Percentiles rank a stretch among this genome's conserved stretches.
Conservation (phyloP, 768 basidiomycete species). For the Trametopsis cervina region DNA sequence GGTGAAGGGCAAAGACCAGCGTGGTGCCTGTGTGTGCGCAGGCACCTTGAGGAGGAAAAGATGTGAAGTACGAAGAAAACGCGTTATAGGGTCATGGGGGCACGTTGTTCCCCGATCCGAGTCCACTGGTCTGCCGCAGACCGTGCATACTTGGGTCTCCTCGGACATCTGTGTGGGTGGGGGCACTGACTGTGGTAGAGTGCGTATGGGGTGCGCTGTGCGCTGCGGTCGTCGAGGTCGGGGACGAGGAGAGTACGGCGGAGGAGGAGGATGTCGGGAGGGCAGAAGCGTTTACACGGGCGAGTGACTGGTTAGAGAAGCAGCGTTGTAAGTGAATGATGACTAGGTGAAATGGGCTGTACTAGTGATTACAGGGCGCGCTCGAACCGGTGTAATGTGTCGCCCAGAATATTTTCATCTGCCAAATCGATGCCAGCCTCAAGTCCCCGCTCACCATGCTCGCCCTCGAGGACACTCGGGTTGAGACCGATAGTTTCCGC, state of each 20-base stretch:
- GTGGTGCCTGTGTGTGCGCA: neutral
- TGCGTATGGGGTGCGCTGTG: neutral
- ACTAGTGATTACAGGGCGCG: no score
- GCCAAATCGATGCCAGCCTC: no score
- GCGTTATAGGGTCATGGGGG: slow-evolving; percentile 18
- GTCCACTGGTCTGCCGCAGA: slow-evolving; percentile 58
- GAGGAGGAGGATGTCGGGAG: neutral
- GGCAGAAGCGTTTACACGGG: neutral
- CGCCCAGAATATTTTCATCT: no score
- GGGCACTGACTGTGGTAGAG: neutral
- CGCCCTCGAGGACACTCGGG: no score
- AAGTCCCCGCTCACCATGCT: no score
- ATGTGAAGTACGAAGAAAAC: no score
- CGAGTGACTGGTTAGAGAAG: no score
- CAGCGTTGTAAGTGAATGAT: no score
- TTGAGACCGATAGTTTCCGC: no score
- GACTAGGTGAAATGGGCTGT: no score
- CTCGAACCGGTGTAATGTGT: no score
- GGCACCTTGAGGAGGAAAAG: slow-evolving; percentile 5
- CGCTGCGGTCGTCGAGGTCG: slow-evolving; percentile 1
- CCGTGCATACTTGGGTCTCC: slow-evolving; percentile 55
- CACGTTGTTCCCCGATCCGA: slow-evolving; percentile 40
- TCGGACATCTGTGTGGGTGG: slow-evolving; percentile 52
- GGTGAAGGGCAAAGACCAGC: no score
- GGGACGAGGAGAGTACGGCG: neutral